Conservation (phyloP, 2,329 filamentous ascomycete species). For the Fusarium mexicanum region DNA sequence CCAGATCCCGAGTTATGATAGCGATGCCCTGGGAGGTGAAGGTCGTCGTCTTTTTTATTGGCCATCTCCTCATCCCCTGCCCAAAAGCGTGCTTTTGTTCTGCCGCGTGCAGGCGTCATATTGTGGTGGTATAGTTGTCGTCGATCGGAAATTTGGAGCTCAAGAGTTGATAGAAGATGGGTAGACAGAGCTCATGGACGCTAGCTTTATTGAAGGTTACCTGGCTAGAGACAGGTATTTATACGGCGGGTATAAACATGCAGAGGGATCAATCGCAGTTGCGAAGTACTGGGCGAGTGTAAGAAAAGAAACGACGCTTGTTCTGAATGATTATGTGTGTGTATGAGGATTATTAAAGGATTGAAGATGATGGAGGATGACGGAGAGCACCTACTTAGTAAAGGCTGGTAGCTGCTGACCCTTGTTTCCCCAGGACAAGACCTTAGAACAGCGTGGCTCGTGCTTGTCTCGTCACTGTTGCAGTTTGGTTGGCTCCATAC, state of each 20-base stretch:
- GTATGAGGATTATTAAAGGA: background rate
- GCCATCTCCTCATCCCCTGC: conserved; percentile 64
- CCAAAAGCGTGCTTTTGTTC: conserved; percentile 53
- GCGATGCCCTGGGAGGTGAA: conserved; percentile 42
- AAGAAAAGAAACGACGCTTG: background rate
- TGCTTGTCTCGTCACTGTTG: conserved; percentile 28
- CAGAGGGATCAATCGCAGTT: conserved; percentile 1
- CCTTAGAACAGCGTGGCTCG: conserved; percentile 32
- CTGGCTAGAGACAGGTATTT: conserved; percentile 6
- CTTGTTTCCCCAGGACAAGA: conserved; percentile 2
- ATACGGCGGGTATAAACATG: conserved; percentile 2
- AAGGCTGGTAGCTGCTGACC: conserved; percentile 13
- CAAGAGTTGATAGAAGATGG: conserved; percentile 3
- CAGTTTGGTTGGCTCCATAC: conserved; percentile 7
- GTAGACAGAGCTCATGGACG: conserved; percentile 26
- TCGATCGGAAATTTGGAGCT: background rate
- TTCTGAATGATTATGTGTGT: background rate
- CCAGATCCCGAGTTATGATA: conserved; percentile 43
- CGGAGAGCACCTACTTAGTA: background rate
- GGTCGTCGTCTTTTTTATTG: conserved; percentile 68
- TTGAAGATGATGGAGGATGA: conserved; percentile 19
- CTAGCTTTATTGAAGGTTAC: conserved; percentile 16
- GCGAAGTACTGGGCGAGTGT: background rate
- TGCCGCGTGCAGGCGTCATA: conserved; percentile 51
- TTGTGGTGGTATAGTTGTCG: conserved; percentile 34